A percentile compares a stretch with the other conserved stretches of the same genome.
Evolutionary conservation across 257 asterid genomes (phyloP).

Genomic region (Catharanthus roseus): DNA sequence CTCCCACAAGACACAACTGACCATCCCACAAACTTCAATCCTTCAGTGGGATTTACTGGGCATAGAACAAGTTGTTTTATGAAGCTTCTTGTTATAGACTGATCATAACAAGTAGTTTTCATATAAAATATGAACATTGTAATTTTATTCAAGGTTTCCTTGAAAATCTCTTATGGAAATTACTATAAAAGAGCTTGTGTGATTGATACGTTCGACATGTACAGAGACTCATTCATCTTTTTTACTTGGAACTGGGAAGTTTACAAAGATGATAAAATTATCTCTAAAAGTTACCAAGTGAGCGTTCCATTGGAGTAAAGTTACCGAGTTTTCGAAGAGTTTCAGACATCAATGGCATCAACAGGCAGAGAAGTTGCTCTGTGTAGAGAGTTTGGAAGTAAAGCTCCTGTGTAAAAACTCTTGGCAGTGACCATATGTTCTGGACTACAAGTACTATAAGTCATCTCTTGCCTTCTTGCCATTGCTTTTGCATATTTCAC

Average conservation of each 20-base stretch:
- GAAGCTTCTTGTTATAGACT: not conserved
- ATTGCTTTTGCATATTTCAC: constrained; percentile 22
- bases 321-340: constrained; percentile 4
- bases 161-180: not conserved
- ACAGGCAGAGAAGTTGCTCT: constrained; percentile 63
- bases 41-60: not conserved
- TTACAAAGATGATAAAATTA: not conserved
- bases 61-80: not conserved
- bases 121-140: not conserved
- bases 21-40: not conserved
- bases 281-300: not conserved
- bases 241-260: not conserved
- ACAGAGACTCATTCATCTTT: not conserved
- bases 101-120: not conserved
- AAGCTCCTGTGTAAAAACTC: constrained; percentile 39
- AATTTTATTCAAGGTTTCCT: not conserved
- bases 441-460: constrained; percentile 46
- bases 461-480: constrained; percentile 28
- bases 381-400: constrained; percentile 47
- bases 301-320: not conserved
- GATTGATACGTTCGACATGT: constrained; percentile 3
- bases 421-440: constrained; percentile 49
- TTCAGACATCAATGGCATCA: constrained; percentile 56
- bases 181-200: not conserved
- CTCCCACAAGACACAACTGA: too few relatives aligned